Percentiles rank a stretch among this genome's conserved stretches.
Evolutionary conservation across 495 filamentous ascomycete species (phyloP).

Genomic region (Neurospora tetrasperma): DNA sequence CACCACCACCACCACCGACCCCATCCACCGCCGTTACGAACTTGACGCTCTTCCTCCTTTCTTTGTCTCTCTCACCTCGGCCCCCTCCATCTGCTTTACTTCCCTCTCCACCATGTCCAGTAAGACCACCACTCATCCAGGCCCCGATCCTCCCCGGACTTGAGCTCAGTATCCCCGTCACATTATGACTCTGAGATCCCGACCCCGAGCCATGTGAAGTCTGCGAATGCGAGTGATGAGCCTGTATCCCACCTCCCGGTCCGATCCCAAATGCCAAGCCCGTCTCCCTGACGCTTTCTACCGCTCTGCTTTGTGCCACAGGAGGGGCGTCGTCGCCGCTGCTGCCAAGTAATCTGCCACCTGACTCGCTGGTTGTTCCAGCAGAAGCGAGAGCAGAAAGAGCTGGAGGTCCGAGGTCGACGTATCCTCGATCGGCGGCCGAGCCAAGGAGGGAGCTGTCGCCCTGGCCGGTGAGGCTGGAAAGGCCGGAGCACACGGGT

Average conservation of each 20-base stretch:
- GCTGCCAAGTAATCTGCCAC: not conserved
- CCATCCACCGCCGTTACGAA: constrained; percentile 26
- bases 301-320: constrained; percentile 43
- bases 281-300: constrained; percentile 39
- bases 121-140: not conserved
- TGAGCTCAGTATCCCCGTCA: constrained; percentile 31
- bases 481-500: not conserved
- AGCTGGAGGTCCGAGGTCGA: not conserved
- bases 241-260: not conserved
- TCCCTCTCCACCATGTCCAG: constrained; percentile 1
- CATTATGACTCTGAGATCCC: not conserved
- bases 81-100: constrained; percentile 30
- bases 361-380: not conserved
- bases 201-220: not conserved
- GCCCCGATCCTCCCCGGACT: constrained; percentile 27
- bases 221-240: not conserved
- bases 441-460: constrained; percentile 1
- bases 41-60: constrained; percentile 48
- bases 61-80: constrained; percentile 21
- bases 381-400: not conserved
- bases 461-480: not conserved
- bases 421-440: not conserved
- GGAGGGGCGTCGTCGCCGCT: constrained; percentile 4
- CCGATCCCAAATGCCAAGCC: not conserved
- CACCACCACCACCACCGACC: not conserved